Base-by-base conservation (phyloP, 345 rosid genomes). In the Hypericum androsaemum region DNA sequence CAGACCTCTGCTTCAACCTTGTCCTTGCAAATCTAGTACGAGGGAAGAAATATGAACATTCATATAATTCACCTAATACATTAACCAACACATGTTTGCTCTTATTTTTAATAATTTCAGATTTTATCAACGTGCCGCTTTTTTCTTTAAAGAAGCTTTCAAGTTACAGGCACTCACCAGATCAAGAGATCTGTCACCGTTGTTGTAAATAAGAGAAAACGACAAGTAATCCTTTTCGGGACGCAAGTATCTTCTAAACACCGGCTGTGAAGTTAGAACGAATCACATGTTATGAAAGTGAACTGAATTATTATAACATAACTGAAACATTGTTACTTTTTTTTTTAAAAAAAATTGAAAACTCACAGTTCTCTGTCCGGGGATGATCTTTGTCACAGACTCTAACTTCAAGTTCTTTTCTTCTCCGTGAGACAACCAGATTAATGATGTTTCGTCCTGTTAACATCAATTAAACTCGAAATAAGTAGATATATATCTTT, bases 281-380 rank as follows among this genome's bases (percentile, higher is more conserved):
- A 22, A 22, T 22, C 32, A 22, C 32, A 22, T 22, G 32, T 22
- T 22, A 15, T n/a, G 15, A 64, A 64, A 54, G 43, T 37, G 22
- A 63, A 38, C 28, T 47, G 52, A 67, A 55, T 41, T 12, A 15
- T 5, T 12, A 15, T 5, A 50, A 51, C 22, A 37, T 12, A n/a
- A 43, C 37, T 50, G 22, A 44, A 43, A 41, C 56, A 54, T 28
- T 46, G 41, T 52, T 36, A 22, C n/a, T n/a, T n/a, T n/a, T n/a
- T n/a, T n/a, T n/a, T 65, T 7, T 41, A 39, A 22, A 43, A 17
- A 36, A 37, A 14, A 54, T 16, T 46, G 39, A 53, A 3, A 59
- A 78, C 97, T 81, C 71, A 89, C 97, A 35, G 94, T 89, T 81
- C 97, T 83, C 71, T 89, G 97, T 74, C 97, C 97, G 37, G 95